Evolutionary conservation across 345 rosid species (phyloP).

Genomic region (Populus pruinosa): DNA sequence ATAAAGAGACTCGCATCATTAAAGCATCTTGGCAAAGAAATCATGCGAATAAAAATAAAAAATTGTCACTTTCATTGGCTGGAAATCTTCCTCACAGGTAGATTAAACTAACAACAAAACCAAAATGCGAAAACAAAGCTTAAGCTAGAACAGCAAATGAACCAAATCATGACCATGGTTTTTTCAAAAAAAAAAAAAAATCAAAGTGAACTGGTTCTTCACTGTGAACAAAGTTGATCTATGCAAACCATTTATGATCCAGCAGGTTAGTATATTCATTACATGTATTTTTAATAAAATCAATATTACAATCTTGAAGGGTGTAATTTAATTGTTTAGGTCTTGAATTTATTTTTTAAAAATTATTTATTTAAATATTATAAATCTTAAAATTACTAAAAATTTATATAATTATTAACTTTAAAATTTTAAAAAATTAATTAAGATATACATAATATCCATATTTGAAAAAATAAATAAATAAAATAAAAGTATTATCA

Average conservation of each 20-base stretch:
- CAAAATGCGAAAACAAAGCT: neutral
- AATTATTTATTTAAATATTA: accelerated
- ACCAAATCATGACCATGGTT: neutral
- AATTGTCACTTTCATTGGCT: too few relatives aligned
- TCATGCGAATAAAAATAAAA: too few relatives aligned
- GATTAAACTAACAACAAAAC: neutral
- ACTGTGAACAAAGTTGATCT: neutral
- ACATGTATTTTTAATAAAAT: too few relatives aligned
- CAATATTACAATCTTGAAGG: accelerated
- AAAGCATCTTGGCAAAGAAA: neutral
- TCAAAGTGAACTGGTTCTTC: neutral
- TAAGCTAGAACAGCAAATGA: neutral
- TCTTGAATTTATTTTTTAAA: accelerated
- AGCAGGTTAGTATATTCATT: too few relatives aligned
- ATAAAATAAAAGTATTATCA: too few relatives aligned
- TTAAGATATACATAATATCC: accelerated
- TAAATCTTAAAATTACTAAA: accelerated
- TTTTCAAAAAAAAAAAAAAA: too few relatives aligned
- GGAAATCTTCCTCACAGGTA: neutral
- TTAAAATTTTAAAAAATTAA: too few relatives aligned
- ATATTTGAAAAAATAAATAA: too few relatives aligned
- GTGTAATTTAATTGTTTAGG: too few relatives aligned
- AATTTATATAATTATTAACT: too few relatives aligned
- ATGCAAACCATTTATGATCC: neutral
- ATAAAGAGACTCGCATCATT: too few relatives aligned